A percentile compares a stretch with the other conserved stretches of the same genome.
Evolutionary conservation across 768 basidiomycete species (phyloP).

Genomic region (Termitomyces eurrhizus): DNA sequence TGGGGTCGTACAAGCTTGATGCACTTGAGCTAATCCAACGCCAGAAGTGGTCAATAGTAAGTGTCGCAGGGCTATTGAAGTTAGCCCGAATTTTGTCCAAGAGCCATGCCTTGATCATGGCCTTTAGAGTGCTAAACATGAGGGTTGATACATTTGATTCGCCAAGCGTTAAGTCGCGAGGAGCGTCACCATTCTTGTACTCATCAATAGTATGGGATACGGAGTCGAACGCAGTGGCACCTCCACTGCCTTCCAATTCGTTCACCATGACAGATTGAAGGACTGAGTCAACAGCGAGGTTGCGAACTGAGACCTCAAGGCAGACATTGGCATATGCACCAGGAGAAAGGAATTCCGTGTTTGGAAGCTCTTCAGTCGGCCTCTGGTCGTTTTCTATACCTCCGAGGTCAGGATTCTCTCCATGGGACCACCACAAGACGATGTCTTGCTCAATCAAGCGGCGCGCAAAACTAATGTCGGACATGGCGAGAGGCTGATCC

Average conservation of each 20-base stretch:
- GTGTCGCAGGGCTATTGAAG: slow-evolving; percentile 58
- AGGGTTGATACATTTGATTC: slow-evolving; percentile 87
- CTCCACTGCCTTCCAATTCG: slow-evolving; percentile 94
- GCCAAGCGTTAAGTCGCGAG: slow-evolving; percentile 77
- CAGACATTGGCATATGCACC: slow-evolving; percentile 94
- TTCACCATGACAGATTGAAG: slow-evolving; percentile 93
- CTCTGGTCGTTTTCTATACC: slow-evolving; percentile 87
- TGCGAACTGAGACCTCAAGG: slow-evolving; percentile 83
- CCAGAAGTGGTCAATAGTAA: slow-evolving; percentile 94
- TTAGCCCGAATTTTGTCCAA: slow-evolving; percentile 76
- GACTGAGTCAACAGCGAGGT: slow-evolving; percentile 91
- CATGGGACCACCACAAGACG: slow-evolving; percentile 95
- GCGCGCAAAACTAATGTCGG: slow-evolving; percentile 90
- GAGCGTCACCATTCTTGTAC: slow-evolving; percentile 68
- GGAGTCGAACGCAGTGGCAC: slow-evolving; percentile 91
- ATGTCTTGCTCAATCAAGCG: slow-evolving; percentile 84
- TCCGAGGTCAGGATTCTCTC: slow-evolving; percentile 86
- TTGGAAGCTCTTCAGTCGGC: slow-evolving; percentile 71
- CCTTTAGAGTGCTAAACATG: slow-evolving; percentile 79
- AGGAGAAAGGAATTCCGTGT: slow-evolving; percentile 78
- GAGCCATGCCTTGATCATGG: slow-evolving; percentile 89
- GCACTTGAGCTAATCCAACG: slow-evolving; percentile 88
- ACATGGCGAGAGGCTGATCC: slow-evolving; percentile 82
- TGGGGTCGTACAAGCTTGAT: slow-evolving; percentile 88
- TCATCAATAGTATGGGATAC: slow-evolving; percentile 89